Evolutionary conservation across 2,329 filamentous ascomycete species (phyloP).

Genomic region (Ophiostoma australiae): DNA sequence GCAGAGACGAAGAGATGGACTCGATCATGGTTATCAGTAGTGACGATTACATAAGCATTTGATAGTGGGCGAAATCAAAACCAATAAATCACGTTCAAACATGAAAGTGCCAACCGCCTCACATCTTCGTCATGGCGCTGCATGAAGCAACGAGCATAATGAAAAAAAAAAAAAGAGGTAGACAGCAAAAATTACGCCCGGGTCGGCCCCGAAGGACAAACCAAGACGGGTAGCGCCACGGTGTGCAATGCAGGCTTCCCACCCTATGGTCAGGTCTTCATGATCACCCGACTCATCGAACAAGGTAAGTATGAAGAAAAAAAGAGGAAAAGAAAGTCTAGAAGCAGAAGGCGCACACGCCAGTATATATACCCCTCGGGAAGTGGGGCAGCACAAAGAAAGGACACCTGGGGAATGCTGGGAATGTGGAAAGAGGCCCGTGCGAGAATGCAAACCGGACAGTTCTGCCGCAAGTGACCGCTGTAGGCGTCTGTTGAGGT

Average conservation of each 20-base stretch:
- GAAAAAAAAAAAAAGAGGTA: constrained; percentile 27
- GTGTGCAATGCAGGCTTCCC: constrained; percentile 31
- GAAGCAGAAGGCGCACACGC: constrained; percentile 20
- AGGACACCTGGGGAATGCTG: neutral
- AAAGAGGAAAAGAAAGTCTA: constrained; percentile 23
- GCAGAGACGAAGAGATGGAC: constrained; percentile 7
- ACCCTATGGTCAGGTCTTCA: constrained; percentile 31
- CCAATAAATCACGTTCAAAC: neutral
- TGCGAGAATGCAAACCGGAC: constrained; percentile 23
- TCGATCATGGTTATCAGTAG: neutral
- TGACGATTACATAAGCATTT: neutral
- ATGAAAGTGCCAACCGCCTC: neutral
- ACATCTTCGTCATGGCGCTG: constrained; percentile 25
- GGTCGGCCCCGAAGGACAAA: constrained; percentile 31
- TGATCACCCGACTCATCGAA: constrained; percentile 31
- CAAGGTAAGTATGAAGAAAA: constrained; percentile 31
- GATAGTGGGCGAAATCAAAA: neutral
- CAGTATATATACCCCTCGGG: constrained; percentile 10
- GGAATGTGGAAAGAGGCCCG: constrained; percentile 20
- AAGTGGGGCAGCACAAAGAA: neutral
- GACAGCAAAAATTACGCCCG: constrained; percentile 30
- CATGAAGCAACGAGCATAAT: constrained; percentile 26
- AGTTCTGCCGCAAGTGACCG: constrained; percentile 23
- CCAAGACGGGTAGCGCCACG: constrained; percentile 30
- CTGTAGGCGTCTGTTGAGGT: neutral